Conservation (phyloP, 148 eudicot genomes). For the Spergularia marina region DNA sequence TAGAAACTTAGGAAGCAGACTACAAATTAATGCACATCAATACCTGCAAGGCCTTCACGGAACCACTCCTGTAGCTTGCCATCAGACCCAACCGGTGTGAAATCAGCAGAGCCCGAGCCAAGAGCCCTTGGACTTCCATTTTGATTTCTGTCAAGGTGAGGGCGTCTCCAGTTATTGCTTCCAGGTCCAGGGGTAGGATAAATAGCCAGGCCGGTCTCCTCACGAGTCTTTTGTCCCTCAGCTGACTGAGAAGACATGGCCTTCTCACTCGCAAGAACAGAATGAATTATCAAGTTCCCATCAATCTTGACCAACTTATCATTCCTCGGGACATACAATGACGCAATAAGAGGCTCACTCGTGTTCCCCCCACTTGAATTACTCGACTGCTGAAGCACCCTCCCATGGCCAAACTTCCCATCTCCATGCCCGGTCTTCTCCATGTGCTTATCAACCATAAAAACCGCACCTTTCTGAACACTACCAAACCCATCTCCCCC, state of each 20-base stretch:
- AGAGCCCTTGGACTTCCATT: conserved; percentile 62
- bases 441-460: conserved; percentile 42
- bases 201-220: conserved; percentile 67
- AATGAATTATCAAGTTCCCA: conserved; percentile 93
- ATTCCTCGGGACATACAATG: conserved; percentile 87
- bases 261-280: conserved; percentile 87
- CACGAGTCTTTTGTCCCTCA: conserved; percentile 28
- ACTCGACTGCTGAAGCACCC: conserved; percentile 29
- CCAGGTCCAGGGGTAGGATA: conserved; percentile 48
- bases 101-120: conserved; percentile 46
- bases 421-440: conserved; percentile 20
- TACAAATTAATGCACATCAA: background rate
- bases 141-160: conserved; percentile 48
- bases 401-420: conserved; percentile 29
- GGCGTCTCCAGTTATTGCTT: conserved; percentile 45
- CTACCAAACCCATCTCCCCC: conserved; percentile 33
- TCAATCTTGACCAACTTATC: conserved; percentile 94
- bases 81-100: conserved; percentile 49
- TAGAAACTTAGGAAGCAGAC: background rate
- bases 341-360: conserved; percentile 81
- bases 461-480: conserved; percentile 51
- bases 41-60: conserved; percentile 95
- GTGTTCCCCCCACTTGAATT: conserved; percentile 43
- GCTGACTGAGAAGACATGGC: conserved; percentile 43
- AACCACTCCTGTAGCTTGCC: conserved; percentile 86